A percentile compares a stretch with the other conserved stretches of the same genome.
These are phyloP conservation scores for Glonium stellatum DNA, from an alignment of 495 filamentous ascomycete genomes.

Conservation along the genomic window DNA sequence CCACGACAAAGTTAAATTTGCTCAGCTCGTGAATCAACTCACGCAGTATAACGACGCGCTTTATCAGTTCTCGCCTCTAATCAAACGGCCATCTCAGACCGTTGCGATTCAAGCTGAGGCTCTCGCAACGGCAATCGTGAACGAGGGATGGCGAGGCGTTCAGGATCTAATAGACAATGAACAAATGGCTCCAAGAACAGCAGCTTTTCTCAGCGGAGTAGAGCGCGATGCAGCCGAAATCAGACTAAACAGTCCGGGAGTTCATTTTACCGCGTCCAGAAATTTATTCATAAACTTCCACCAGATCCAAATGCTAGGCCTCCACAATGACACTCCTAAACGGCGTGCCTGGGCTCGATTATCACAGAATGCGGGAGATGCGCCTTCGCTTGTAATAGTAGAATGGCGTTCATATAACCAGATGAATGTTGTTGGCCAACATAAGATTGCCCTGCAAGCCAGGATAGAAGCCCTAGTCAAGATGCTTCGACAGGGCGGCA, in stretches of 20 bases:
- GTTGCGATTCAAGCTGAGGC: not conserved
- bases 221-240: not conserved
- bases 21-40: not conserved
- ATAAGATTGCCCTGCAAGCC: not conserved
- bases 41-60: conserved; percentile 2
- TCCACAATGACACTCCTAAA: not conserved
- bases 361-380: not conserved
- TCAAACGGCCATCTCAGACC: not conserved
- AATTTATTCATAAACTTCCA: not conserved
- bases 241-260: not conserved
- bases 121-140: conserved; percentile 1
- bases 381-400: not conserved
- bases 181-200: not conserved
- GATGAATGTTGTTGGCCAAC: not conserved
- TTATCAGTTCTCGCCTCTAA: conserved; percentile 6
- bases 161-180: not conserved
- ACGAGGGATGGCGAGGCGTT: conserved; percentile 1
- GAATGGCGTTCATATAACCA: not conserved
- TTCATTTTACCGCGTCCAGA: not conserved
- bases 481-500: not conserved
- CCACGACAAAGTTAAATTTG: not conserved
- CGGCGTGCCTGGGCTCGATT: not conserved
- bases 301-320: not conserved
- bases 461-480: not conserved
- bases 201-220: not conserved